Evolutionary conservation across 208 protist species (phyloP), one percentile per base, ranked within the genome.

Genomic region (Leishmania braziliensis): DNA sequence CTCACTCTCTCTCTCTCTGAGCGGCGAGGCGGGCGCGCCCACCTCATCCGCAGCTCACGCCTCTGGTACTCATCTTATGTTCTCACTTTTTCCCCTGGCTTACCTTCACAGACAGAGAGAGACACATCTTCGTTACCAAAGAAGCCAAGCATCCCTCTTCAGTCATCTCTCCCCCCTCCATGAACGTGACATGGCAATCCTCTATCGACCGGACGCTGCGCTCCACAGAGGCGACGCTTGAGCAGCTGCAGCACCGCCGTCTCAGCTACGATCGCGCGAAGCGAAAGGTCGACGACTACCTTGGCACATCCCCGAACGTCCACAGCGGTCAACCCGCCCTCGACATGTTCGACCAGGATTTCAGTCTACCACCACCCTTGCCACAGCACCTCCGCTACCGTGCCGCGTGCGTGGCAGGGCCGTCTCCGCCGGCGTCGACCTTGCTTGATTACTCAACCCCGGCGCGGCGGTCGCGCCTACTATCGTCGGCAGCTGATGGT

Each of bases 151-250:
- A 48, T 68, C 18, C 16, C 9, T 78, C 29, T 78, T 46, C 29
- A 18, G 6, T 16, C 56, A 3, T 78, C 6, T 78, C 48, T 54
- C 48, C 70, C 54, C 50, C 4, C 18, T 48, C 56, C 62, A 86
- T 88, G 85, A 56, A 80, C 29, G 39, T 68, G 39, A 43, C 73
- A 29, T 90, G 87, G 87, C 69, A 81, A 54, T 71, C 58, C 12
- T 82, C 85, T 9, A 80, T 90, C 9, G 87, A 90, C 78, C 84
- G 79, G 33, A 91, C 86, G 60, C 82, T 95, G 76, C 87, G 87
- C 50, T 83, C 72, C 70, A 91, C 92, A 12, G 84, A 86, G 71
- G 89, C 81, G 29, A 92, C 86, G 23, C 75, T 93, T 4, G 77
- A 91, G 69, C 83, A 86, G 29, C 88, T 95, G 63, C 86, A 89